Base-by-base conservation (phyloP, 2,329 filamentous ascomycete species). In the Canariomyces notabilis region DNA sequence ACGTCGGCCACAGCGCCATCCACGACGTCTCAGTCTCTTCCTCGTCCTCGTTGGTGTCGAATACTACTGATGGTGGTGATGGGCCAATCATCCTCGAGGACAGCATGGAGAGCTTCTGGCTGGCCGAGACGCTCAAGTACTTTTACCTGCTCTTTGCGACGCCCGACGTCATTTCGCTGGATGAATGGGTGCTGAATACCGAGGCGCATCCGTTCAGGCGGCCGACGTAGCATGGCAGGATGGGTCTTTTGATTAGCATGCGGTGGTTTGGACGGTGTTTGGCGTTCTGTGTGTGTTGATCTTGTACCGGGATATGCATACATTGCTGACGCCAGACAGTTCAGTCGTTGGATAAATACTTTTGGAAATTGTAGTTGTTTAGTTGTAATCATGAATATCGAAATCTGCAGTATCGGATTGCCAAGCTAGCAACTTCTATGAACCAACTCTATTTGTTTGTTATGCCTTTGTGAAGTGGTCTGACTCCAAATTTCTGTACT, bases 91-190 rank as follows among this genome's bases (percentile, higher is more conserved):
- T n/a, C n/a, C n/a, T n/a, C 39, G 41, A 52, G 14, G 79, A 89
- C 62, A 72, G 74, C 56, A 90, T 91, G 86, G 85, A 95, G 69
- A 90, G 85, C 60, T 95, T 94, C 66, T 95, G 89, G 87, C 73
- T 89, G 50, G 86, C 86, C 3, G 89, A 95, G 73, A 95, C 89
- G 33, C 71, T 95, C 57, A 96, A 95, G 72, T 95, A 95, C 62
- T 95, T 93, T 56, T 95, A 89, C 63, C 65, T 95, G 46, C 73
- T 95, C 40, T 95, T 87, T 63, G 80, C 80, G 18, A 66, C 82
- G 46, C 82, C 85, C 0, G 71, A 75, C 41, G 67, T 83, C n/a
- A 68, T 85, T 33, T 84, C 76, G 59, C 66, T 87, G 46, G 83
- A 87, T 61, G 79, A 84, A 42, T 85, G 77, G 74, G 80, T 85